Conservation (phyloP, 441 rosid species). For the Adansonia rubrostipa region DNA sequence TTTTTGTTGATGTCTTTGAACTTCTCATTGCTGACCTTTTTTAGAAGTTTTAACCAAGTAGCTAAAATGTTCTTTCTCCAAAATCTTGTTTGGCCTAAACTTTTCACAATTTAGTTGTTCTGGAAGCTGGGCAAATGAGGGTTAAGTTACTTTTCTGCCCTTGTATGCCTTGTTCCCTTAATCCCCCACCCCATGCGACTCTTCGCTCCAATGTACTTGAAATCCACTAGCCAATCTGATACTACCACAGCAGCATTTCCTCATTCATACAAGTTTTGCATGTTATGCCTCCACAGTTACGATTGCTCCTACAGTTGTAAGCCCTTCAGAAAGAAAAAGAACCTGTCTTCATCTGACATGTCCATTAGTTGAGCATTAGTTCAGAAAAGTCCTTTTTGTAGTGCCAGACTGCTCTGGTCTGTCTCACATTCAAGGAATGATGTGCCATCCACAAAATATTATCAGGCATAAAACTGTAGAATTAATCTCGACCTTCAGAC, state of each 20-base stretch:
- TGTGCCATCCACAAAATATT: not conserved
- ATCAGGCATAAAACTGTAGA: not conserved
- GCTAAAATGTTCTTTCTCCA: not conserved
- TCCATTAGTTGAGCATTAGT: not conserved
- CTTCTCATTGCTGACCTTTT: not conserved
- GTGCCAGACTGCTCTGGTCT: not conserved
- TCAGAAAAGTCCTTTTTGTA: not conserved
- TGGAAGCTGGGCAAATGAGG: not conserved
- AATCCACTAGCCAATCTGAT: not conserved
- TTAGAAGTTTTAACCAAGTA: not conserved
- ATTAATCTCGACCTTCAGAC: not conserved
- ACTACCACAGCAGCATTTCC: not conserved
- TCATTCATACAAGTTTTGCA: constrained; percentile 1
- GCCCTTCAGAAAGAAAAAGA: not conserved
- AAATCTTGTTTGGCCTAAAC: not conserved
- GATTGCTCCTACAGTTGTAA: not conserved
- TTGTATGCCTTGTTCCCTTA: not conserved
- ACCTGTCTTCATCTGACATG: not conserved
- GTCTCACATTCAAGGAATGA: constrained; percentile 2
- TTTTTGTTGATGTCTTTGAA: not conserved
- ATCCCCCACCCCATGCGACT: no score
- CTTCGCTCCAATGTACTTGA: not conserved
- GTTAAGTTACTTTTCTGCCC: not conserved
- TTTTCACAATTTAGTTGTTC: not conserved
- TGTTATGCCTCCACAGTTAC: not conserved